Conservation (phyloP, 1,139 yeast genomes). For the Saccharomycopsis hybrid region DNA sequence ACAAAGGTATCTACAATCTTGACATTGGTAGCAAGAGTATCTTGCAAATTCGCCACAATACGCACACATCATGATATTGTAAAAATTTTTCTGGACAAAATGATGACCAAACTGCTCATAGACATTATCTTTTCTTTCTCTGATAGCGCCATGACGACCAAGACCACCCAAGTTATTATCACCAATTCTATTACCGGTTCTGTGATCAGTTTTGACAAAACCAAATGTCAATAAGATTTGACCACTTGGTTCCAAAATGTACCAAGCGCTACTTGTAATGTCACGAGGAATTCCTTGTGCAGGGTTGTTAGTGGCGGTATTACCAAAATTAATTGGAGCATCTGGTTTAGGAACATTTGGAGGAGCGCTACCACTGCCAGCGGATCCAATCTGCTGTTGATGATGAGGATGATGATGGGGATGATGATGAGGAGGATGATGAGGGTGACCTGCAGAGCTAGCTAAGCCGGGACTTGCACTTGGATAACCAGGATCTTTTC, state of each 20-base stretch:
- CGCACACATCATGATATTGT: slow-evolving; percentile 95
- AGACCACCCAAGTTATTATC: slow-evolving; percentile 56
- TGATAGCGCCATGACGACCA: slow-evolving; percentile 97
- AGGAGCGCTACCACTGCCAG: slow-evolving; percentile 7
- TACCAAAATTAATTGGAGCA: neutral
- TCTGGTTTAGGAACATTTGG: neutral
- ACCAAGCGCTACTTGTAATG: slow-evolving; percentile 68
- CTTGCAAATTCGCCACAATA: slow-evolving; percentile 92
- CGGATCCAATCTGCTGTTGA: neutral
- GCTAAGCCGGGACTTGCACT: neutral
- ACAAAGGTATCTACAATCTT: slow-evolving; percentile 89
- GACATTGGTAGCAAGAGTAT: slow-evolving; percentile 93
- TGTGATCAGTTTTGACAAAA: slow-evolving; percentile 45
- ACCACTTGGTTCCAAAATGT: slow-evolving; percentile 89
- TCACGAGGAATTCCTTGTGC: slow-evolving; percentile 14
- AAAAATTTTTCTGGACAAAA: slow-evolving; percentile 91
- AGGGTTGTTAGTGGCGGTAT: neutral
- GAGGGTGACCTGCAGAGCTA: neutral
- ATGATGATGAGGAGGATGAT: neutral
- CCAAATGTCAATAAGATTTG: slow-evolving; percentile 74
- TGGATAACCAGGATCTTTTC: neutral
- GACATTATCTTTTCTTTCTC: slow-evolving; percentile 90
- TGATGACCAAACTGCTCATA: slow-evolving; percentile 96
- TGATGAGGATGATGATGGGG: neutral
- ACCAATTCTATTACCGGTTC: slow-evolving; percentile 32